A percentile compares a stretch with the other conserved stretches of the same genome.
Evolutionary conservation across 495 filamentous ascomycete species (phyloP).

Genomic region (Poronia punctata): DNA sequence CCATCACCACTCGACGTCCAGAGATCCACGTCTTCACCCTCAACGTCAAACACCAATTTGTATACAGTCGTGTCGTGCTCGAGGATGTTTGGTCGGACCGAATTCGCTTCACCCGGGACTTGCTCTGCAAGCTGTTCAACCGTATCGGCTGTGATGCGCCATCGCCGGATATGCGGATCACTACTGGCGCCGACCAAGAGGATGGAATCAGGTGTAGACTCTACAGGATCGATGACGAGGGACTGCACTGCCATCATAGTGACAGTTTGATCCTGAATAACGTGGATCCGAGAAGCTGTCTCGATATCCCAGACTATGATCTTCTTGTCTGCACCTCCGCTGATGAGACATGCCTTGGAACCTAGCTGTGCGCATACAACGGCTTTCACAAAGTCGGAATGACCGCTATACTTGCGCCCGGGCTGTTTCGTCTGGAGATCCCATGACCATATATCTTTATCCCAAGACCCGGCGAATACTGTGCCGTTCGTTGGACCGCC

Average conservation of each 20-base stretch:
- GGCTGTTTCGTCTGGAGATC: slow-evolving; percentile 48
- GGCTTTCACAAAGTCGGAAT: slow-evolving; percentile 86
- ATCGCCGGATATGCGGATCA: slow-evolving; percentile 75
- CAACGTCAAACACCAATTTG: slow-evolving; percentile 56
- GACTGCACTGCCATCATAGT: slow-evolving; percentile 71
- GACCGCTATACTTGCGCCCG: slow-evolving; percentile 59
- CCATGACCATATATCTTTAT: slow-evolving; percentile 86
- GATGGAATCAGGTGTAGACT: slow-evolving; percentile 39
- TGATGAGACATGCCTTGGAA: slow-evolving; percentile 64
- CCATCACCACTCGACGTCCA: slow-evolving; percentile 91
- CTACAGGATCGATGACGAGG: slow-evolving; percentile 62
- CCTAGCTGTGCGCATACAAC: slow-evolving; percentile 49
- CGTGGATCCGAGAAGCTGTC: slow-evolving; percentile 60
- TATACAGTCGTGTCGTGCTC: slow-evolving; percentile 90
- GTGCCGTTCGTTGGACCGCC: slow-evolving; percentile 47
- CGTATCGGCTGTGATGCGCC: slow-evolving; percentile 45
- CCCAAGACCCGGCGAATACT: slow-evolving; percentile 87
- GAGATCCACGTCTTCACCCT: slow-evolving; percentile 59
- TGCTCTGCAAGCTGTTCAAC: slow-evolving; percentile 41
- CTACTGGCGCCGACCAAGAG: slow-evolving; percentile 72
- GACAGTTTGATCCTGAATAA: slow-evolving; percentile 56
- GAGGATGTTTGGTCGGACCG: slow-evolving; percentile 53
- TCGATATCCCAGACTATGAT: slow-evolving; percentile 76
- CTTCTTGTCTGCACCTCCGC: slow-evolving; percentile 78
- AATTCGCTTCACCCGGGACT: slow-evolving; percentile 29